phyloP scores from a whole-genome alignment of 768 basidiomycete species.

The Boletus rubescentipes region DNA sequence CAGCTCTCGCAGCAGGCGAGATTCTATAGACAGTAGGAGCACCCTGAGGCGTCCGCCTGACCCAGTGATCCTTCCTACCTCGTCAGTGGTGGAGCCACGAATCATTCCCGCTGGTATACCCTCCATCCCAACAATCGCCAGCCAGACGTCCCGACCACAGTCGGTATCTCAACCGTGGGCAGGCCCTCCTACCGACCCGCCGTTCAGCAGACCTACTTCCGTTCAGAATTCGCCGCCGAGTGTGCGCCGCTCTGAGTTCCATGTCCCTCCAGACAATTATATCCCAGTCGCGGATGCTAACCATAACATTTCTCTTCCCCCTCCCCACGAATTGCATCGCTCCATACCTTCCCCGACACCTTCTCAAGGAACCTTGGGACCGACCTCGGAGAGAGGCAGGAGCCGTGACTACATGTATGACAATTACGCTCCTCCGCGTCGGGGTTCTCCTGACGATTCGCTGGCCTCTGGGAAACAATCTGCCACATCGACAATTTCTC shows the following conservation, averaged over 20 bases:
- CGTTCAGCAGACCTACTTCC: slow-evolving; percentile 17
- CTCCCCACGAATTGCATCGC: slow-evolving; percentile 48
- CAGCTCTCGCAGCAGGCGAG: slow-evolving; percentile 20
- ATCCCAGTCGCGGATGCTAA: slow-evolving; percentile 45
- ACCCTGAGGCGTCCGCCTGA: slow-evolving; percentile 13
- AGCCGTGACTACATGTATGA: slow-evolving; percentile 27
- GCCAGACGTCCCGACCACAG: slow-evolving; percentile 17
- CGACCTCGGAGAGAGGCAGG: slow-evolving; percentile 19
- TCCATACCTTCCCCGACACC: slow-evolving; percentile 28
- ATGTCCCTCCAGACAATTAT: slow-evolving; percentile 47
- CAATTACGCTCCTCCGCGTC: slow-evolving; percentile 17
- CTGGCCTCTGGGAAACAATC: slow-evolving; percentile 30
- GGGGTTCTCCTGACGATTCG: slow-evolving; percentile 31
- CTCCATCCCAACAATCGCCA: slow-evolving; percentile 10
- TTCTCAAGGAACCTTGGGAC: slow-evolving; percentile 24
- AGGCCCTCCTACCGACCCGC: slow-evolving; percentile 8
- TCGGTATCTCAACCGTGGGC: slow-evolving; percentile 20
- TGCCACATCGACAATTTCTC: slow-evolving; percentile 30
- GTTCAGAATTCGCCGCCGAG: slow-evolving; percentile 20
- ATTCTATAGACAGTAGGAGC: slow-evolving; percentile 17
- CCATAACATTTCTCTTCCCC: slow-evolving; percentile 44
- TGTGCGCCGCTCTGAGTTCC: slow-evolving; percentile 18
- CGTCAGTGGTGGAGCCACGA: slow-evolving; percentile 14
- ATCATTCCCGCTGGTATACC: slow-evolving; percentile 7
- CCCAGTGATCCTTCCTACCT: slow-evolving; percentile 7